phyloP scores from a whole-genome alignment of 2,329 filamentous ascomycete genomes.

The Pseudocercospora fijiensis region DNA sequence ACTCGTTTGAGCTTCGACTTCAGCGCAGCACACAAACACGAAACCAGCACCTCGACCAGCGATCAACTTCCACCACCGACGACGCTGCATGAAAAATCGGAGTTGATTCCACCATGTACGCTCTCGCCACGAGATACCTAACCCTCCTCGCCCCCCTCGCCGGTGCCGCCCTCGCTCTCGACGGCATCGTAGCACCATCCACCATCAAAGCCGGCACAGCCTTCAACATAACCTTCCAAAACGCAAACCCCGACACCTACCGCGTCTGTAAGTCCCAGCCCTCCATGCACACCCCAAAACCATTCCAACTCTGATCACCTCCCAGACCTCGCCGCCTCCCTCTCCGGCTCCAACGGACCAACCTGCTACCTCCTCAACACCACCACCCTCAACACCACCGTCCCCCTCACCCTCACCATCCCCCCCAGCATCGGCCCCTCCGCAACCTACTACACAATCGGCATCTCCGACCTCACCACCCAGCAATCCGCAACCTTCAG shows the following conservation, averaged over 20 bases:
- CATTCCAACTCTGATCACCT: neutral
- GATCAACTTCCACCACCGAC: neutral
- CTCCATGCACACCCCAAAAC: neutral
- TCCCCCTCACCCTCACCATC: slow-evolving; percentile 35
- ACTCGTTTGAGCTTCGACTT: slow-evolving; percentile 9
- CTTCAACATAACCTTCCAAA: slow-evolving; percentile 39
- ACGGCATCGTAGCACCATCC: slow-evolving; percentile 31
- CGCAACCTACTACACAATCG: slow-evolving; percentile 36
- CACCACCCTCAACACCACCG: slow-evolving; percentile 30
- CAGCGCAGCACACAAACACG: neutral
- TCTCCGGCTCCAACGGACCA: slow-evolving; percentile 37
- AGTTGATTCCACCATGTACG: slow-evolving; percentile 6
- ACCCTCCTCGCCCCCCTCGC: slow-evolving; percentile 16
- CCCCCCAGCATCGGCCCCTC: slow-evolving; percentile 37
- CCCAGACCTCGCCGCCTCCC: slow-evolving; percentile 34
- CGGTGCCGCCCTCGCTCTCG: slow-evolving; percentile 24
- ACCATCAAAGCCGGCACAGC: slow-evolving; percentile 27
- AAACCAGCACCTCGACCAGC: neutral
- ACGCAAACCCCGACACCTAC: slow-evolving; percentile 33
- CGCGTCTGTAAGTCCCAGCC: slow-evolving; percentile 27
- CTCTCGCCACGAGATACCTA: slow-evolving; percentile 12
- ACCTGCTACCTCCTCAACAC: slow-evolving; percentile 40
- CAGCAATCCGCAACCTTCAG: slow-evolving; percentile 28
- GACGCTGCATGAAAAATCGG: neutral
- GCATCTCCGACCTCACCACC: slow-evolving; percentile 31